Evolutionary conservation across 2,329 filamentous ascomycete species (phyloP).

Genomic region (Chaetoscypha palmicola): DNA sequence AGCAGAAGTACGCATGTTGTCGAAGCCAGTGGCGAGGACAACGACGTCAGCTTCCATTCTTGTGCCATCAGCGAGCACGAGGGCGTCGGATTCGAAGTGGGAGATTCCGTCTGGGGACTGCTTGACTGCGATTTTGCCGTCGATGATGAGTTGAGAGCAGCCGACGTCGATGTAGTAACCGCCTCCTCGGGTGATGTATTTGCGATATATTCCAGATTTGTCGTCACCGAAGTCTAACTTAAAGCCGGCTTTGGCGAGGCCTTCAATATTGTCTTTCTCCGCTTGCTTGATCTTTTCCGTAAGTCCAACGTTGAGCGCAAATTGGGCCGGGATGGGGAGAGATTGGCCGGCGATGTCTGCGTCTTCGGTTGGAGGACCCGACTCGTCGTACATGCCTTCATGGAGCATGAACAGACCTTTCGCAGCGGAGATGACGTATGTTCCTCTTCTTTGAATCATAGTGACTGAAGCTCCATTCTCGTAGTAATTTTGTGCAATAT

Average conservation of each 20-base stretch:
- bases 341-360: constrained; percentile 55
- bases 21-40: constrained; percentile 41
- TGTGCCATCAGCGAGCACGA: constrained; percentile 38
- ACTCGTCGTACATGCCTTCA: constrained; percentile 32
- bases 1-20: constrained; percentile 45
- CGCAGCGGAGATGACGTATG: constrained; percentile 52
- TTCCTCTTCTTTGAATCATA: constrained; percentile 65
- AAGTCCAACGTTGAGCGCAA: constrained; percentile 46
- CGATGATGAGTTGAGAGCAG: constrained; percentile 41
- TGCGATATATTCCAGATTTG: constrained; percentile 35
- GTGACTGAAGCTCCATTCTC: constrained; percentile 59
- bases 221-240: constrained; percentile 37
- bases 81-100: constrained; percentile 33
- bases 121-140: constrained; percentile 46
- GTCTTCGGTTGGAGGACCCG: constrained; percentile 54
- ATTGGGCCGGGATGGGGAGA: constrained; percentile 52
- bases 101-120: constrained; percentile 40
- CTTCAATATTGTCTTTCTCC: constrained; percentile 35
- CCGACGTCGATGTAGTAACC: constrained; percentile 54
- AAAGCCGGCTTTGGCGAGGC: constrained; percentile 50
- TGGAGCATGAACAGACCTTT: constrained; percentile 10
- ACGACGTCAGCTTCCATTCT: constrained; percentile 44
- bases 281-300: constrained; percentile 36
- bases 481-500: constrained; percentile 61
- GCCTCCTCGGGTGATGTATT: constrained; percentile 53